A percentile compares a stretch with the other conserved stretches of the same genome.
These are phyloP conservation scores for Aspergillus pseudoglaucus DNA, from an alignment of 2,329 filamentous ascomycete species.

Conservation along the genomic window DNA sequence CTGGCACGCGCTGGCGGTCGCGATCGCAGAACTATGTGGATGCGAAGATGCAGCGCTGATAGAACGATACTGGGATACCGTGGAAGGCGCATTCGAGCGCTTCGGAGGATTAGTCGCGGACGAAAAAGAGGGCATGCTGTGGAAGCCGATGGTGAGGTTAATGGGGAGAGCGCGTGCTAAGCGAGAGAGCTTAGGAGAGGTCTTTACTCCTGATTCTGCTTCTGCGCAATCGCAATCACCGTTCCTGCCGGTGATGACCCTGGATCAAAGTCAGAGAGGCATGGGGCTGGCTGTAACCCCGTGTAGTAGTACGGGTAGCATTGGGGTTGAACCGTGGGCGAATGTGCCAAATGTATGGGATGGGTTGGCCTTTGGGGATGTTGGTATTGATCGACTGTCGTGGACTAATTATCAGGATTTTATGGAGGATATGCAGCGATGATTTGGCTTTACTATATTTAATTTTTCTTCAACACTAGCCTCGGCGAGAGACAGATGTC, in stretches of 20 bases:
- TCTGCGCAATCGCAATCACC: constrained; percentile 1
- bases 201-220: neutral
- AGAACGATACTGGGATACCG: constrained; percentile 19
- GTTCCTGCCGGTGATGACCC: neutral
- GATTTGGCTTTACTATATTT: neutral
- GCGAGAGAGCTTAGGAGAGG: constrained; percentile 3
- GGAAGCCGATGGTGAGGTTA: constrained; percentile 25
- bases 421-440: constrained; percentile 14
- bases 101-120: constrained; percentile 20
- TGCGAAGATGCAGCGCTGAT: constrained; percentile 19
- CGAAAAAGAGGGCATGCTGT: constrained; percentile 22
- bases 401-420: constrained; percentile 25
- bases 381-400: constrained; percentile 7
- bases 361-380: constrained; percentile 13
- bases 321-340: constrained; percentile 7
- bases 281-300: neutral
- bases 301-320: neutral
- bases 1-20: constrained; percentile 28
- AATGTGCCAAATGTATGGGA: constrained; percentile 18
- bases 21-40: constrained; percentile 25
- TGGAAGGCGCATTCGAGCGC: constrained; percentile 18
- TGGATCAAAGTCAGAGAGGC: no score
- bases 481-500: no score
- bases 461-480: neutral
- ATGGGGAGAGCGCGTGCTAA: constrained; percentile 20